Evolutionary conservation across 768 basidiomycete genomes (phyloP), one percentile per base, ranked within the genome.

Genomic region (Tephrocybe sp.): DNA sequence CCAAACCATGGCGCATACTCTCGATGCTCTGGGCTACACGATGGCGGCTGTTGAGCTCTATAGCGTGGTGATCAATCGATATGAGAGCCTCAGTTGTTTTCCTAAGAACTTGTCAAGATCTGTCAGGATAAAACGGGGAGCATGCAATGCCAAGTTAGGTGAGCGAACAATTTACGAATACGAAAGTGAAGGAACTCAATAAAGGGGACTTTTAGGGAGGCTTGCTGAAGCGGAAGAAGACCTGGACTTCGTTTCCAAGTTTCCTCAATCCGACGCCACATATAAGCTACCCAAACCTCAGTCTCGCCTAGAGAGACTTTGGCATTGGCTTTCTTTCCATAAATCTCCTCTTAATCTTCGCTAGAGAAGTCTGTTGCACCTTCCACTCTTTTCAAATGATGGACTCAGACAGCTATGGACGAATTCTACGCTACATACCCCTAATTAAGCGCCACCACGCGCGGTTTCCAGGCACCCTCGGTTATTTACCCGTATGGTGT

Each of bases 211-310:
- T 23, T 23, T 9, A 52, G 45, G 30, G 14, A 32, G 24, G 15
- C 39, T 52, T 28, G n/a, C 21, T 33, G 45, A 52, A 41, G 38
- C 38, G 1, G n/a, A 46, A n/a, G n/a, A 51, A 25, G 50, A 52
- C 17, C 24, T 51, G 37, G 12, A 28, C 5, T 40, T 44, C 36
- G 37, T 33, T n/a, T 37, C 49, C 15, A 43, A 43, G 3, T n/a
- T 45, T 45, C 43, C 44, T 4, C 4, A 25, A 40, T 37, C 30
- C 10, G 30, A 26, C 28, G 26, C 26, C 26, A 33, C 41, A 28
- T 33, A 11, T 3, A n/a, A 33, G 3, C 50, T 36, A 11, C 20
- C 34, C 25, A 24, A 30, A 32, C 20, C 15, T 12, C 17, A 12
- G 5, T 32, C 30, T 4, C 34, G 34, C 11, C 6, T 36, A 5